Percentiles rank a stretch among this genome's conserved stretches.
Conservation (phyloP, 2,329 filamentous ascomycete genomes). For the Talaromyces amestolkiae region DNA sequence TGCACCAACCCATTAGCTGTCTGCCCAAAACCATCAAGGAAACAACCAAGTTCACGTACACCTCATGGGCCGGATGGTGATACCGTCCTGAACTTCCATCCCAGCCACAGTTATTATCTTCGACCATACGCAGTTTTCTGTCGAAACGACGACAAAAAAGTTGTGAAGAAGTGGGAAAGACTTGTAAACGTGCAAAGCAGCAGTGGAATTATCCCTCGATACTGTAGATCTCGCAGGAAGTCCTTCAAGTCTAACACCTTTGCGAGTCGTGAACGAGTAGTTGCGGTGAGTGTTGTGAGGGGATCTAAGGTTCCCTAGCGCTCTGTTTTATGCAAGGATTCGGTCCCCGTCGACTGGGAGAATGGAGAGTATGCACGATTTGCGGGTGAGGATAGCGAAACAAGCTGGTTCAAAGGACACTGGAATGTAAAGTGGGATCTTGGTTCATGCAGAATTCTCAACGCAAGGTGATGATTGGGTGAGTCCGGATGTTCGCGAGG, state of each 20-base stretch:
- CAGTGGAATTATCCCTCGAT: neutral
- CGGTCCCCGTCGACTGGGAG: constrained; percentile 33
- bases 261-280: neutral
- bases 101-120: constrained; percentile 24
- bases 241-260: neutral
- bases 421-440: constrained; percentile 24
- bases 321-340: constrained; percentile 21
- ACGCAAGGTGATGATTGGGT: constrained; percentile 18
- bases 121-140: constrained; percentile 18
- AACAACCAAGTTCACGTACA: constrained; percentile 51
- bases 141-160: neutral
- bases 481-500: neutral
- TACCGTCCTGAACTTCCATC: constrained; percentile 50
- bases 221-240: neutral
- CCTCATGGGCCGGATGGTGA: constrained; percentile 64
- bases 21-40: constrained; percentile 1
- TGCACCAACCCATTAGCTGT: constrained; percentile 19
- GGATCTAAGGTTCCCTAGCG: constrained; percentile 15
- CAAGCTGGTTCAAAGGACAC: constrained; percentile 23
- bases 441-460: constrained; percentile 7
- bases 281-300: constrained; percentile 19
- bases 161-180: neutral
- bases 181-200: neutral
- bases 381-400: constrained; percentile 25
- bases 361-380: constrained; percentile 30